Percentiles rank a stretch among this genome's conserved stretches.
phyloP scores from a whole-genome alignment of 1,284 basidiomycete species.

The Thelephora terrestris region DNA sequence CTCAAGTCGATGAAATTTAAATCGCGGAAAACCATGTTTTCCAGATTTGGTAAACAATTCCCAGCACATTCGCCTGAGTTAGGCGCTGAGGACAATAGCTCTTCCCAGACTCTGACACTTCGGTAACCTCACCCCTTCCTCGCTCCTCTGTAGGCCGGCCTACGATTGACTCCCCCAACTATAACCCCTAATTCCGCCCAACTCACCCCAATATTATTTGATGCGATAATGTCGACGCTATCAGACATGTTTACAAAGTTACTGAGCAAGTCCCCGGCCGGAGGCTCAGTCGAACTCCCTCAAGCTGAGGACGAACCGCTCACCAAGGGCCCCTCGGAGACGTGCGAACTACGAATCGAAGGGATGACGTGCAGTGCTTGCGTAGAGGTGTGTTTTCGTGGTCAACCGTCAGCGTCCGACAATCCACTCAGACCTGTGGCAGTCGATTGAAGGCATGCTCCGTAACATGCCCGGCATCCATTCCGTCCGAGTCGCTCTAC shows the following conservation, averaged over 20 bases:
- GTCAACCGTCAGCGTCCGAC: not conserved
- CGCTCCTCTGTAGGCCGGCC: no score
- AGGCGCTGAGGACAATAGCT: no score
- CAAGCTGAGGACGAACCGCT: conserved; percentile 27
- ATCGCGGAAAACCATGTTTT: no score
- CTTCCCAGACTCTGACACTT: no score
- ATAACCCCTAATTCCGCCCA: no score
- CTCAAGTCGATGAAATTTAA: no score
- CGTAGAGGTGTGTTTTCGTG: conserved; percentile 56
- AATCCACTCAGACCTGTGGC: conserved; percentile 1
- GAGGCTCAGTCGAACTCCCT: conserved; percentile 24
- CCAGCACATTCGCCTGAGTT: no score
- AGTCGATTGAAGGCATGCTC: conserved; percentile 95
- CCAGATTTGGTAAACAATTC: no score
- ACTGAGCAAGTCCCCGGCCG: conserved; percentile 16
- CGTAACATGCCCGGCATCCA: conserved; percentile 76
- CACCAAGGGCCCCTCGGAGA: conserved; percentile 22
- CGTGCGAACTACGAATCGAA: conserved; percentile 70
- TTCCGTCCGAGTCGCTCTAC: conserved; percentile 84
- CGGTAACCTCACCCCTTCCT: no score
- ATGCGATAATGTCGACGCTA: conserved; percentile 14
- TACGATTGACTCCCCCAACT: no score
- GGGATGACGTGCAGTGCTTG: conserved; percentile 92
- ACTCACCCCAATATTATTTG: not conserved
- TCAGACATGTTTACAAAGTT: conserved; percentile 22